A percentile compares a stretch with the other conserved stretches of the same genome.
These are phyloP conservation scores for Metschnikowia colocasiae DNA, from an alignment of 805 yeast genomes.

Conservation along the genomic window DNA sequence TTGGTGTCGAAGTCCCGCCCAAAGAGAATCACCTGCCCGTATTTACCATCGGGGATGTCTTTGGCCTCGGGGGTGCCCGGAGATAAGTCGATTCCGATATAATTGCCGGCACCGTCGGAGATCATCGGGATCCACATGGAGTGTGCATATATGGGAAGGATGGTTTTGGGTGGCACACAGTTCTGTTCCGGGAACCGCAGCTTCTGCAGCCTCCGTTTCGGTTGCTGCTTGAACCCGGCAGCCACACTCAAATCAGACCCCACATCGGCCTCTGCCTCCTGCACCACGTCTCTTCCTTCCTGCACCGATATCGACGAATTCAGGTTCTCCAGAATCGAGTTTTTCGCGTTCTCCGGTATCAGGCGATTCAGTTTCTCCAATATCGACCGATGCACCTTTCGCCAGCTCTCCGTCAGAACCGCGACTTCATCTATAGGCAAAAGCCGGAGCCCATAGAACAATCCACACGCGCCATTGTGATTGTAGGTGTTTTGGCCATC, in stretches of 20 bases:
- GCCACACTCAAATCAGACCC: background rate
- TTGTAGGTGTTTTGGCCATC: conserved; percentile 82
- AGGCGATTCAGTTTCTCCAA: background rate
- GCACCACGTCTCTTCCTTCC: too few relatives aligned
- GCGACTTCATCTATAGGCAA: conserved; percentile 78
- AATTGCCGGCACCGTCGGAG: conserved; percentile 87
- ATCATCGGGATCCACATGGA: conserved; percentile 89
- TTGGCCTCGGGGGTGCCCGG: conserved; percentile 9
- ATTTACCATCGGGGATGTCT: conserved; percentile 29
- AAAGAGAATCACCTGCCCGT: conserved; percentile 90
- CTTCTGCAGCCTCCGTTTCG: background rate
- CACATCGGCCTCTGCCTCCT: background rate
- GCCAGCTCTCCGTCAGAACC: conserved; percentile 82
- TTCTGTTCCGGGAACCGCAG: conserved; percentile 43
- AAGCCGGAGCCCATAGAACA: conserved; percentile 75
- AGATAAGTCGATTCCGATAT: conserved; percentile 78
- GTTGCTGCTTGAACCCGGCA: background rate
- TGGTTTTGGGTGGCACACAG: conserved; percentile 72
- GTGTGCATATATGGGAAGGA: conserved; percentile 80
- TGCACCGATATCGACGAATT: too few relatives aligned
- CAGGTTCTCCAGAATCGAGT: too few relatives aligned
- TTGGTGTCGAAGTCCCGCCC: conserved; percentile 94
- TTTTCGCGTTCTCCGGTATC: too few relatives aligned
- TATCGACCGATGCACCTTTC: conserved; percentile 55
- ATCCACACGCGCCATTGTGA: conserved; percentile 63